Percentiles rank a stretch among this genome's conserved stretches.
Conservation (phyloP, 2,329 filamentous ascomycete species). For the Tolypocladium album region DNA sequence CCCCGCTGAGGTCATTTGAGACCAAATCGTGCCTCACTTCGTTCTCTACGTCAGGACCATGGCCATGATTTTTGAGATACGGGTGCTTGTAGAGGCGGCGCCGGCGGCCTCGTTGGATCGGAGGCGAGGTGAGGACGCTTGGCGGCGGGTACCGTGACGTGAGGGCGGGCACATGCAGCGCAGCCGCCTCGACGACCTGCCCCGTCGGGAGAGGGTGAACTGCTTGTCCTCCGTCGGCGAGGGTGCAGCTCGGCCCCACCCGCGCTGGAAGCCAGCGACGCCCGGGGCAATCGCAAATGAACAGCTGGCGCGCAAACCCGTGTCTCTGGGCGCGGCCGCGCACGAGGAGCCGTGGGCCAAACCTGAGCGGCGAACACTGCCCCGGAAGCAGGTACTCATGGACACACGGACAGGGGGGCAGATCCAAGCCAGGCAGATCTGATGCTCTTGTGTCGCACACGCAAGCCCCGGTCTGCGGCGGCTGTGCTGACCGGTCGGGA, state of each 20-base stretch:
- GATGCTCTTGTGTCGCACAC: background rate
- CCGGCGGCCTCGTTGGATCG: background rate
- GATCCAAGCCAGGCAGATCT: background rate
- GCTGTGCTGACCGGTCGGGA: background rate
- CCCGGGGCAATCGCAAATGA: background rate
- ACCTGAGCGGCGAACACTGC: background rate
- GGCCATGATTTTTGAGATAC: background rate
- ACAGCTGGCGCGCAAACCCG: background rate
- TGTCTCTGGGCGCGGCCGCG: background rate
- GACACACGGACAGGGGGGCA: background rate
- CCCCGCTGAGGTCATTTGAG: background rate
- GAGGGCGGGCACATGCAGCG: background rate
- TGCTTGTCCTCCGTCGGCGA: background rate
- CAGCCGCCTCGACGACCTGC: background rate
- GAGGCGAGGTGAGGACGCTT: background rate
- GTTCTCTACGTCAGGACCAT: too few species aligned
- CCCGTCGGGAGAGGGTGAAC: background rate
- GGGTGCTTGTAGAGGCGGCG: background rate
- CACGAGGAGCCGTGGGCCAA: background rate
- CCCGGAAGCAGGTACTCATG: background rate
- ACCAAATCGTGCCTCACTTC: too few species aligned
- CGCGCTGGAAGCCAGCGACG: background rate
- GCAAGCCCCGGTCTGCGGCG: background rate
- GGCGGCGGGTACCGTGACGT: background rate
- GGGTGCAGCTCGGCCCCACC: constrained; percentile 1